Base-by-base conservation (phyloP, 2,329 filamentous ascomycete species). In the Berkeleyomyces rouxiae region DNA sequence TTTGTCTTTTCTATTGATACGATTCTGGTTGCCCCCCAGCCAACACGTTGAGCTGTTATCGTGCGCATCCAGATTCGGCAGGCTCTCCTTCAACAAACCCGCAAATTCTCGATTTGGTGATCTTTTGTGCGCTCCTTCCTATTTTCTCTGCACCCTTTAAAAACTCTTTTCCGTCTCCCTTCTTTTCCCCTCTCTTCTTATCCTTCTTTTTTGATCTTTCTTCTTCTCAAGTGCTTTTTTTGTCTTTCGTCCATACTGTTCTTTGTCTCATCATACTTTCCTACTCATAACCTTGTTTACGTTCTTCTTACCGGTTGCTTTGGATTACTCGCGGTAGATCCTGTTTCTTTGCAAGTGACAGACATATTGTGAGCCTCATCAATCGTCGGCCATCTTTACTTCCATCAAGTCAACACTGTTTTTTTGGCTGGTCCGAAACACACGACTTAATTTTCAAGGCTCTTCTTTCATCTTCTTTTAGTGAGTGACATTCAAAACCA, bases 241-340 rank as follows among this genome's bases (percentile, higher is more conserved):
- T 59, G 60, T 63, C 63, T 16, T 49, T 62, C 67, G 62, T 39
- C 60, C 37, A 23, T 61, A 62, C 58, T 58, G 47, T 62, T 60
- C 68, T 39, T 55, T 55, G 51, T 55, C 39, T 63, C 42, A 59
- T 44, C 42, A 46, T 42, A 58, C 33, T 31, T 59, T 53, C 62
- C 44, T 64, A 51, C 16, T 43, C 47, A 33, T 44, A 57, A 53
- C 39, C 31, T 40, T 60, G 47, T 44, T 64, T 66, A 65, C 64
- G 64, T 66, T 60, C 37, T 58, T 46, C 61, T 61, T 65, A 44
- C 65, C 64, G 65, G 59, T 64, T 55, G 51, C n/a, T 37, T 39
- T 55, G 36, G 39, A 39, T 37, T 55, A 13, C 36, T 7, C 36
- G 36, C 51, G 11, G 7, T 4, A 39, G 33, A 37, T 31, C 10